These are phyloP conservation scores for Avena atlantica DNA, from an alignment of 176 grass and related monocot species.

Conservation along the genomic window DNA sequence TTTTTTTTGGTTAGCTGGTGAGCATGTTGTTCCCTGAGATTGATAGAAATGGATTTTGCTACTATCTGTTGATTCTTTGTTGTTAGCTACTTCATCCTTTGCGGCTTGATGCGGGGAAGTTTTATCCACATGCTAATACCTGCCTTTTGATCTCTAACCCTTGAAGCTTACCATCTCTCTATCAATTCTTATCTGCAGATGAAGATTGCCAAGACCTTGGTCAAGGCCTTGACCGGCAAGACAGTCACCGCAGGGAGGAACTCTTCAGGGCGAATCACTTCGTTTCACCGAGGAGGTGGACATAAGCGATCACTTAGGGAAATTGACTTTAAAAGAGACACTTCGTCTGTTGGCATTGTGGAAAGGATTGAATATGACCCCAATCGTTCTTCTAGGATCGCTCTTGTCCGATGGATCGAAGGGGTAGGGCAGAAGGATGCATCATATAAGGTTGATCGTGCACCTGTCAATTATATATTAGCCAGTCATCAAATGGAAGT, in stretches of 20 bases:
- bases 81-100: background rate
- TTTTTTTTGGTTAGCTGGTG: background rate
- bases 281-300: slow-evolving; percentile 16
- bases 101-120: background rate
- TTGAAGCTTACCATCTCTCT: background rate
- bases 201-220: slow-evolving; percentile 17
- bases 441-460: background rate
- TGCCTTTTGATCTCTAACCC: background rate
- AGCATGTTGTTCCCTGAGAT: background rate
- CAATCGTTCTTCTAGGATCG: background rate
- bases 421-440: background rate
- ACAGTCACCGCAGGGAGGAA: background rate
- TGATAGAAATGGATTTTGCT: background rate
- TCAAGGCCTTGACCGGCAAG: slow-evolving; percentile 20
- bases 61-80: background rate
- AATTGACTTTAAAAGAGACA: background rate
- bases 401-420: background rate
- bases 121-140: background rate
- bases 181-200: background rate
- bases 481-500: background rate
- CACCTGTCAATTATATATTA: slow-evolving; percentile 1
- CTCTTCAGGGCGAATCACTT: background rate
- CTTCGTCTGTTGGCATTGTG: background rate
- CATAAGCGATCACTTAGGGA: slow-evolving; percentile 7
- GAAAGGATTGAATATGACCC: background rate